These are phyloP conservation scores for Arthrobotrys entomopaga DNA, from an alignment of 2,329 filamentous ascomycete species.

Conservation along the genomic window DNA sequence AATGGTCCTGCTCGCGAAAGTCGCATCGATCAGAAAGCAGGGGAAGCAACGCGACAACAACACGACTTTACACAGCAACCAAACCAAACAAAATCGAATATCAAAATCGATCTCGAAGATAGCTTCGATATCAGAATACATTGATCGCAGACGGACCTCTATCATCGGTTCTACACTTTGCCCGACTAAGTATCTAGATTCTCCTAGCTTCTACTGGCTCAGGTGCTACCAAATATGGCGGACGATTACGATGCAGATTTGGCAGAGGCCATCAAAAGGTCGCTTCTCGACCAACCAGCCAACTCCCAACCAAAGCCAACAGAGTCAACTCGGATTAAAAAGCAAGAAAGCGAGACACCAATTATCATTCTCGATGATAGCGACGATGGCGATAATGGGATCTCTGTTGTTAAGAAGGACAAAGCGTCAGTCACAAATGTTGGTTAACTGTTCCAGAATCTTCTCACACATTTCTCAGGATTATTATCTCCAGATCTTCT, in stretches of 20 bases:
- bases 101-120: no score
- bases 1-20: background rate
- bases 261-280: slow-evolving; percentile 44
- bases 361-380: slow-evolving; percentile 44
- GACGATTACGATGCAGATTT: slow-evolving; percentile 50
- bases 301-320: slow-evolving; percentile 24
- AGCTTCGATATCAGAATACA: no score
- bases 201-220: background rate
- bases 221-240: slow-evolving; percentile 13
- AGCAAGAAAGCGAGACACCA: slow-evolving; percentile 20
- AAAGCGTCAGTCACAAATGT: slow-evolving; percentile 33
- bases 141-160: no score
- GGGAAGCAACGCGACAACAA: no score
- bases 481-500: background rate
- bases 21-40: background rate
- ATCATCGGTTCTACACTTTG: no score
- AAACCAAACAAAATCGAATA: background rate
- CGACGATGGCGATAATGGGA: slow-evolving; percentile 34
- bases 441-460: slow-evolving; percentile 2
- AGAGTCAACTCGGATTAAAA: slow-evolving; percentile 33
- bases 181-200: no score
- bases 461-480: background rate
- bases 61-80: background rate
- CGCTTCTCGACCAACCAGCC: slow-evolving; percentile 27
- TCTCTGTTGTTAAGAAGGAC: no score